phyloP scores from a whole-genome alignment of 306 rosid genomes.

The Lagenaria siceraria region DNA sequence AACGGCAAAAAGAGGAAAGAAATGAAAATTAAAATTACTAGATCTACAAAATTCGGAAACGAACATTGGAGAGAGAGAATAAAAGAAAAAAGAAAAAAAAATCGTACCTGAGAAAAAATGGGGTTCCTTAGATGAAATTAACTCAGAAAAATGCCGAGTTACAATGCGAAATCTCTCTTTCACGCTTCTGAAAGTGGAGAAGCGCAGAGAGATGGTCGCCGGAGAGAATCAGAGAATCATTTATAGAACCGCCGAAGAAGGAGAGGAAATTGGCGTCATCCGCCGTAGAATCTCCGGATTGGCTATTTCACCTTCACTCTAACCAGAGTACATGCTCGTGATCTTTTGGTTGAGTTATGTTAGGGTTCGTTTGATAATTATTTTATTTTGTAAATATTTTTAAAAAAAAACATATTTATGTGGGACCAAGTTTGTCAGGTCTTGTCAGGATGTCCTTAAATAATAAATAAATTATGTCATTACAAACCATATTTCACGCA shows the following conservation, averaged over 20 bases:
- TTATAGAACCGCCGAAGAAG: background rate
- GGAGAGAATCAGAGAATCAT: conserved; percentile 1
- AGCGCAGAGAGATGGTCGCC: background rate
- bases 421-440: background rate
- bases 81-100: too few species aligned
- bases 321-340: background rate
- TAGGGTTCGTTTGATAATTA: background rate
- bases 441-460: too few species aligned
- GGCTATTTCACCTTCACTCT: background rate
- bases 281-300: conserved; percentile 2
- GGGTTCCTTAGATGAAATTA: background rate
- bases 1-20: background rate
- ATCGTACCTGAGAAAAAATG: background rate
- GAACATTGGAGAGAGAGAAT: background rate
- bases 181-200: background rate
- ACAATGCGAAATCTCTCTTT: background rate
- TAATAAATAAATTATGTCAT: too few species aligned
- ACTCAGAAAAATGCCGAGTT: background rate
- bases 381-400: background rate
- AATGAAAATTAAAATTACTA: background rate
- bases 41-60: background rate
- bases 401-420: too few species aligned
- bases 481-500: too few species aligned
- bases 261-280: background rate
- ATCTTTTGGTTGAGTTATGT: background rate